A percentile compares a stretch with the other conserved stretches of the same genome.
Conservation (phyloP, 2,329 filamentous ascomycete genomes). For the Claviceps spartinae region DNA sequence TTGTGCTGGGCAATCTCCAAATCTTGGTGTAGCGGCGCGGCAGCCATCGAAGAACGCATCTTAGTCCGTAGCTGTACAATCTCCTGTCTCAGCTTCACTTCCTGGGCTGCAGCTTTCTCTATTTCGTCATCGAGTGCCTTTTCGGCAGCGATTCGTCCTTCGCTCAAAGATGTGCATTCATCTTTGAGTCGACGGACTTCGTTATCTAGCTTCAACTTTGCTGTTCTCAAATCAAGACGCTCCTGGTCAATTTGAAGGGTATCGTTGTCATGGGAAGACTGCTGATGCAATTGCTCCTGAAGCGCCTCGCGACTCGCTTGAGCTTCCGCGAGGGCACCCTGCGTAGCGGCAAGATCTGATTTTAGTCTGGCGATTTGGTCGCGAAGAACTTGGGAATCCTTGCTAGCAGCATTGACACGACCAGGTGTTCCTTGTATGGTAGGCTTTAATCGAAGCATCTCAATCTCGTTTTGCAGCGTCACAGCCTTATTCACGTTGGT, state of each 20-base stretch:
- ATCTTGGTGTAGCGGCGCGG: constrained; percentile 36
- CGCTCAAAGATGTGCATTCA: constrained; percentile 43
- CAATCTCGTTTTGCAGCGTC: constrained; percentile 61
- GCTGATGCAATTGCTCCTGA: constrained; percentile 42
- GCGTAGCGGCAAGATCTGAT: constrained; percentile 45
- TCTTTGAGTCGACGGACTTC: constrained; percentile 52
- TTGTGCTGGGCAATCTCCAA: constrained; percentile 46
- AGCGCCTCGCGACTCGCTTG: constrained; percentile 56
- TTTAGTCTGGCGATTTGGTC: constrained; percentile 47
- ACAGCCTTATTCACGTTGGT: constrained; percentile 51
- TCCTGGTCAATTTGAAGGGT: constrained; percentile 53
- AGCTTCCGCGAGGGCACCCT: constrained; percentile 40
- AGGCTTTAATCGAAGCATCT: constrained; percentile 44
- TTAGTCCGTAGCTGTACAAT: constrained; percentile 37
- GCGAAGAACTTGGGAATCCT: constrained; percentile 50
- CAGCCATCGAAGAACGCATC: constrained; percentile 29
- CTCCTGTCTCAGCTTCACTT: constrained; percentile 45
- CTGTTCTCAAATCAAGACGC: constrained; percentile 51
- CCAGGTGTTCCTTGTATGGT: constrained; percentile 2
- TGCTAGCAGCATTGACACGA: constrained; percentile 40
- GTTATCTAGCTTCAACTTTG: constrained; percentile 53
- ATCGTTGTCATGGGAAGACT: constrained; percentile 42
- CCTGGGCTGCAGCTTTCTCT: constrained; percentile 51
- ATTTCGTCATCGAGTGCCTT: constrained; percentile 52
- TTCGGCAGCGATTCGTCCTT: constrained; percentile 46